phyloP scores from a whole-genome alignment of 768 basidiomycete species.

The Naganishia friedmannii region DNA sequence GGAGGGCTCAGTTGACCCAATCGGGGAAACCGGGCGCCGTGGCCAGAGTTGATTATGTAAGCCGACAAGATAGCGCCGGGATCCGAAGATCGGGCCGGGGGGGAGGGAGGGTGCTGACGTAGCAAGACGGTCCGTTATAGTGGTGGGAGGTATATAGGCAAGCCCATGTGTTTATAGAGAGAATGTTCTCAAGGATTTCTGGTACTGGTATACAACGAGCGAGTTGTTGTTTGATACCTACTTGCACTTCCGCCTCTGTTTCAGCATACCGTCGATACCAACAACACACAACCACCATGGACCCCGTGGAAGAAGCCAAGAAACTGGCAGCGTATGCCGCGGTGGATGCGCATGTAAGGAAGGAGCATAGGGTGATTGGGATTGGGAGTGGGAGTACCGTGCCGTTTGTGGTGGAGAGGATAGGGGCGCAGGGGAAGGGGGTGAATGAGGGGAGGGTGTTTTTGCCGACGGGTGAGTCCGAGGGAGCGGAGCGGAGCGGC shows the following conservation, averaged over 20 bases:
- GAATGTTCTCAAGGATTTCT: too few species aligned
- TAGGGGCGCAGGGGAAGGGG: constrained; percentile 73
- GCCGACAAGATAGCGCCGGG: too few species aligned
- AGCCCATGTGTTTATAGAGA: too few species aligned
- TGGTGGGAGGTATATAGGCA: too few species aligned
- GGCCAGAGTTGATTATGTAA: too few species aligned
- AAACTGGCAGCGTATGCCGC: constrained; percentile 88
- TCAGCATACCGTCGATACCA: neutral
- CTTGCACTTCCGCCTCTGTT: neutral
- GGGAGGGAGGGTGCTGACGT: too few species aligned
- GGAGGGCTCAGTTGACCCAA: too few species aligned
- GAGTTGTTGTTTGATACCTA: too few species aligned
- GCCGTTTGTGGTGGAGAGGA: constrained; percentile 92
- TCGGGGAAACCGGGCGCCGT: too few species aligned
- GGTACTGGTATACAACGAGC: too few species aligned
- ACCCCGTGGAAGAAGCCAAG: constrained; percentile 73
- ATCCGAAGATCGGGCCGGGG: too few species aligned
- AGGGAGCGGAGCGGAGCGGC: neutral
- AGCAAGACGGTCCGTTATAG: too few species aligned
- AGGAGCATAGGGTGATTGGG: constrained; percentile 71
- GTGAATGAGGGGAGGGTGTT: constrained; percentile 79
- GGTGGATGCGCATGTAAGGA: constrained; percentile 80
- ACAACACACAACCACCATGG: neutral
- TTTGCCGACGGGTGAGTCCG: constrained; percentile 71
- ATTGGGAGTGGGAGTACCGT: constrained; percentile 66